Evolutionary conservation across 257 asterid genomes (phyloP), one percentile per base, ranked within the genome.

Genomic region (Scutellaria baicalensis): DNA sequence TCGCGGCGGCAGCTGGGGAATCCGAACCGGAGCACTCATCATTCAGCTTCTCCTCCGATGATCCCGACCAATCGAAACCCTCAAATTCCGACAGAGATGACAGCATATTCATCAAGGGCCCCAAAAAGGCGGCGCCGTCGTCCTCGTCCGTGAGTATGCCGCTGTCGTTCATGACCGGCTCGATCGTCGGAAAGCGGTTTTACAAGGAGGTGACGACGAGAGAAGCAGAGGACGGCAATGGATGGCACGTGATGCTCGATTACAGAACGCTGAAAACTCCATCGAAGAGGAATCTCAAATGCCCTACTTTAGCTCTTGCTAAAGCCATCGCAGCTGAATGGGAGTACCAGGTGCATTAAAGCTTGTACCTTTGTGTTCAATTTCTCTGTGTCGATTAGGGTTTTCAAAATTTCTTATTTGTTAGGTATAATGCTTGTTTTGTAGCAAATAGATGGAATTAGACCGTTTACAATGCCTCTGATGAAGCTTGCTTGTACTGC

Each of bases 251-350:
- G 9, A 89, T 93, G 96, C 91, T 93, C 12, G 97, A 93, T 86
- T 93, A 91, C 80, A 82, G 95, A 76, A 93, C 99, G 17, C 92
- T 91, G 0, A 93, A 86, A 75, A 86, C 99, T 48, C 99, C 99
- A 18, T 75, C 96, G 0, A 91, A 91, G 72, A 75, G 86, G 59
- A 90, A 90, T 50, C 94, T 93, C 68, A 91, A 83, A 64, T 93
- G 96, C 68, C 99, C 95, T 8, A 87, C 91, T 59, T 81, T 75
- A 36, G 82, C 87, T 71, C 97, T 93, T 43, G 99, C 99, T 43
- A 84, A 86, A 52, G 97, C 99, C 38, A 83, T 93, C 78, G 97
- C 97, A 60, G 97, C 96, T 76, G 99, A 94, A 77, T 94, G 99
- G 97, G 96, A 92, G 62, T 94, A 64, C 77, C 99, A 94, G 96